phyloP scores from a whole-genome alignment of 371 early-diverging fungal genomes.

The Fennellomyces sp. region DNA sequence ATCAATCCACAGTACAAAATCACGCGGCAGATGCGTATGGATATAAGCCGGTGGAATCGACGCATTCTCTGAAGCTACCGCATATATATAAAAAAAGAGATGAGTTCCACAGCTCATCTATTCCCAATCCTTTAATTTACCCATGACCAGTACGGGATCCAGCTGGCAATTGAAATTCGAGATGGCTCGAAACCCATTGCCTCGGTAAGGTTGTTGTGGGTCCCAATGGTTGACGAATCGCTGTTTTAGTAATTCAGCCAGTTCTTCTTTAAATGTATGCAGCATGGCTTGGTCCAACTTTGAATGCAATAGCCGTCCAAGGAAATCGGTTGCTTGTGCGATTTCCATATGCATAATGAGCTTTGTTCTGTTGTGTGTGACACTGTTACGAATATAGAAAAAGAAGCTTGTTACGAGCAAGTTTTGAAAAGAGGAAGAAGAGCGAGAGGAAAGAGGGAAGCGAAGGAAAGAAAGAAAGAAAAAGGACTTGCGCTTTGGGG shows the following conservation, averaged over 20 bases:
- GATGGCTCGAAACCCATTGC: conserved; percentile 80
- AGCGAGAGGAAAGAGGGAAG: conserved; percentile 2
- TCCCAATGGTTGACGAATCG: conserved; percentile 76
- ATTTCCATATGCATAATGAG: conserved; percentile 66
- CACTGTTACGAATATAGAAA: conserved; percentile 1
- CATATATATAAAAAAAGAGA: neutral
- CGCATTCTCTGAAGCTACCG: conserved; percentile 31
- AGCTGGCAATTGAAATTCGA: conserved; percentile 69
- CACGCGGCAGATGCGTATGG: conserved; percentile 63
- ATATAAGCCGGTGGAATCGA: conserved; percentile 24
- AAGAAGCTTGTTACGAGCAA: conserved; percentile 7
- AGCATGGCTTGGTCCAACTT: conserved; percentile 42
- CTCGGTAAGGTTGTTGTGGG: conserved; percentile 62
- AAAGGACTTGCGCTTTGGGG: neutral
- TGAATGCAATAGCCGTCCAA: conserved; percentile 56
- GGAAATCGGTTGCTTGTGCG: conserved; percentile 61
- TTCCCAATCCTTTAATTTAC: too few relatives aligned
- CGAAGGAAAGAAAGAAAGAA: conserved; percentile 1
- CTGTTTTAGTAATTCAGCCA: conserved; percentile 43
- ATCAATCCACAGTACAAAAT: conserved; percentile 84
- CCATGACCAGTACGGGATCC: conserved; percentile 61
- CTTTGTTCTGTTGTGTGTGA: neutral
- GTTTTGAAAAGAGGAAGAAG: neutral
- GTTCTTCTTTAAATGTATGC: conserved; percentile 38
- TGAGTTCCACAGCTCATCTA: too few relatives aligned